Conservation (phyloP, 140 eudicot species). For the Cichorium intybus region DNA sequence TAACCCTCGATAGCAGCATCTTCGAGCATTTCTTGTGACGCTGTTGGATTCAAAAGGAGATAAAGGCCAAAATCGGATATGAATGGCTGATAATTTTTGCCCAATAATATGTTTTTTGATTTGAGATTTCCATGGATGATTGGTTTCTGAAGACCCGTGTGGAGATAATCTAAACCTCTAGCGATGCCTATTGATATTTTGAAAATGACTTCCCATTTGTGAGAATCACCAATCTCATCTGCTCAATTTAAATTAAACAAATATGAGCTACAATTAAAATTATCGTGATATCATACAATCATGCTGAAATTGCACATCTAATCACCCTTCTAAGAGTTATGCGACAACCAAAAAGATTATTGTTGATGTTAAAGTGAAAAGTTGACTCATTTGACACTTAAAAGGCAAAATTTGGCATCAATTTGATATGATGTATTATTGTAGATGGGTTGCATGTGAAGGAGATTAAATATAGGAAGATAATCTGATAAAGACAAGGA, state of each 20-base stretch:
- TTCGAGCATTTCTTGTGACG: conserved; percentile 84
- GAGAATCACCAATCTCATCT: conserved; percentile 71
- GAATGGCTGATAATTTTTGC: conserved; percentile 46
- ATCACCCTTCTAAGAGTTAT: no score
- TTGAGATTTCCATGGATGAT: conserved; percentile 91
- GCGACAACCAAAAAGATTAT: background rate
- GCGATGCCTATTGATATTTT: conserved; percentile 68
- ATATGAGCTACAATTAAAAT: conserved; percentile 2
- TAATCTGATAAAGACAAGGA: conserved; percentile 28
- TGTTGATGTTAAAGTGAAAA: background rate
- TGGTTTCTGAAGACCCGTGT: conserved; percentile 55
- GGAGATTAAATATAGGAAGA: conserved; percentile 24
- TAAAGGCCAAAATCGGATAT: conserved; percentile 83
- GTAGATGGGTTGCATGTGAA: conserved; percentile 23
- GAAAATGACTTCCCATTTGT: conserved; percentile 67
- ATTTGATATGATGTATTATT: conserved; percentile 3
- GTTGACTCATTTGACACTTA: background rate
- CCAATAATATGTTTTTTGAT: conserved; percentile 73
- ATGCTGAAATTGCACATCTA: background rate
- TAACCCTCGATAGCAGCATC: conserved; percentile 72
- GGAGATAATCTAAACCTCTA: conserved; percentile 69
- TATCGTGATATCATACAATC: background rate
- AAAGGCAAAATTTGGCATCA: background rate
- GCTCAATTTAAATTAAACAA: conserved; percentile 29
- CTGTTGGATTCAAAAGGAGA: conserved; percentile 60